A percentile compares a stretch with the other conserved stretches of the same genome.
These are phyloP conservation scores for Fusarium citri DNA, from an alignment of 2,329 filamentous ascomycete species.

Conservation along the genomic window DNA sequence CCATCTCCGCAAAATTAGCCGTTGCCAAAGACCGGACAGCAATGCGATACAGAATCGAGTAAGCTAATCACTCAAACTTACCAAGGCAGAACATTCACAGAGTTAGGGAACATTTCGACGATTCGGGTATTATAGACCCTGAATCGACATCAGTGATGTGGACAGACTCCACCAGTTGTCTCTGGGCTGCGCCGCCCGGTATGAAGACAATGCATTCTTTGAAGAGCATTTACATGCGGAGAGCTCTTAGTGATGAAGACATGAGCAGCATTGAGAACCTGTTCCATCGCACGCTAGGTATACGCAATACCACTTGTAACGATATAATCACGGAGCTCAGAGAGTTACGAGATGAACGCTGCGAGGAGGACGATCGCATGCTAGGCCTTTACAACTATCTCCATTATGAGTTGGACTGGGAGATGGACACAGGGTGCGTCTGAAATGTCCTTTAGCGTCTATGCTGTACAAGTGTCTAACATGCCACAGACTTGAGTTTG, in stretches of 20 bases:
- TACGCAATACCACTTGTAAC: not conserved
- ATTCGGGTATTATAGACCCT: not conserved
- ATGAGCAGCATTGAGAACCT: conserved; percentile 10
- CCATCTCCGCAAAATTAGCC: conserved; percentile 18
- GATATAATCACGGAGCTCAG: conserved; percentile 8
- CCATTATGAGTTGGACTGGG: no score
- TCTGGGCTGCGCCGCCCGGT: conserved; percentile 23
- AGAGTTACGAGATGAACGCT: fast-evolving
- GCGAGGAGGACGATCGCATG: not conserved
- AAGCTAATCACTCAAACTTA: no score
- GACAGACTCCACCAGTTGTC: not conserved
- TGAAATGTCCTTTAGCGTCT: no score
- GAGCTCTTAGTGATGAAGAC: not conserved
- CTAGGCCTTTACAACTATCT: no score
- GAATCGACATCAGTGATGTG: no score
- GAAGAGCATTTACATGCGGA: not conserved
- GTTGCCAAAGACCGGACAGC: not conserved
- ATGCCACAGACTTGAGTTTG: conserved; percentile 16
- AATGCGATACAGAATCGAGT: not conserved
- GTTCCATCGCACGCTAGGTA: conserved; percentile 1
- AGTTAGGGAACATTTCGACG: conserved; percentile 1
- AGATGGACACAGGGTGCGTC: no score
- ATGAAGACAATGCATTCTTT: not conserved
- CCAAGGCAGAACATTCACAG: not conserved
- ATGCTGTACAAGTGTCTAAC: not conserved